Evolutionary conservation across 768 basidiomycete genomes (phyloP).

Genomic region (Suillus discolor): DNA sequence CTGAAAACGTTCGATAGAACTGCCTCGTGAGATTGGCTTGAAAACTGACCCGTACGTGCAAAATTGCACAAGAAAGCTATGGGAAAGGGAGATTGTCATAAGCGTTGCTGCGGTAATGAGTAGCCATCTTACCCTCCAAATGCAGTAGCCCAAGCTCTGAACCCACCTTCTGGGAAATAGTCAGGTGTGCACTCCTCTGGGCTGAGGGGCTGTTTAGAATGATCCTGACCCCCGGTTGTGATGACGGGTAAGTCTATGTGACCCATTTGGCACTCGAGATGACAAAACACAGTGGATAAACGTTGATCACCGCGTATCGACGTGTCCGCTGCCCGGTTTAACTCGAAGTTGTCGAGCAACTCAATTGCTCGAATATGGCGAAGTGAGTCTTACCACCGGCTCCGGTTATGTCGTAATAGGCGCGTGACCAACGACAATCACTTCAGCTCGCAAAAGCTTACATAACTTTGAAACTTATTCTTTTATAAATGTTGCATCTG

Average conservation of each 20-base stretch:
- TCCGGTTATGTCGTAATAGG: too few relatives aligned
- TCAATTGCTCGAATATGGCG: too few relatives aligned
- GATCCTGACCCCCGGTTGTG: neutral
- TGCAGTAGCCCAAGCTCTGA: conserved; percentile 32
- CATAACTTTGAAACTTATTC: too few relatives aligned
- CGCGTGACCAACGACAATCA: too few relatives aligned
- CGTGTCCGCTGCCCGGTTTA: too few relatives aligned
- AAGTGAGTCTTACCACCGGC: too few relatives aligned
- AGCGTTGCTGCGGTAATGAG: neutral
- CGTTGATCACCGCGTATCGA: neutral
- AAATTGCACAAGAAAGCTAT: conserved; percentile 41
- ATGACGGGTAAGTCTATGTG: neutral
- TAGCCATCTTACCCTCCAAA: conserved; percentile 29
- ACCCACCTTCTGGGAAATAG: conserved; percentile 32
- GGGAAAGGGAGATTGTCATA: neutral
- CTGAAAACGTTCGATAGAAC: conserved; percentile 17
- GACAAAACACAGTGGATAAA: neutral
- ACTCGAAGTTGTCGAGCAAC: too few relatives aligned
- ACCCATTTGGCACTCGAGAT: neutral
- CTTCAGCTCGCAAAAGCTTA: too few relatives aligned
- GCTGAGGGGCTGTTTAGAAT: neutral
- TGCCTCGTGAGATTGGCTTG: neutral
- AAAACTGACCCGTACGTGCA: conserved; percentile 36
- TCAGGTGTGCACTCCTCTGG: neutral
- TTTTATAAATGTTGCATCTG: too few relatives aligned